Conservation (phyloP, 208 protist genomes). For the Wallacemonas collosoma region DNA sequence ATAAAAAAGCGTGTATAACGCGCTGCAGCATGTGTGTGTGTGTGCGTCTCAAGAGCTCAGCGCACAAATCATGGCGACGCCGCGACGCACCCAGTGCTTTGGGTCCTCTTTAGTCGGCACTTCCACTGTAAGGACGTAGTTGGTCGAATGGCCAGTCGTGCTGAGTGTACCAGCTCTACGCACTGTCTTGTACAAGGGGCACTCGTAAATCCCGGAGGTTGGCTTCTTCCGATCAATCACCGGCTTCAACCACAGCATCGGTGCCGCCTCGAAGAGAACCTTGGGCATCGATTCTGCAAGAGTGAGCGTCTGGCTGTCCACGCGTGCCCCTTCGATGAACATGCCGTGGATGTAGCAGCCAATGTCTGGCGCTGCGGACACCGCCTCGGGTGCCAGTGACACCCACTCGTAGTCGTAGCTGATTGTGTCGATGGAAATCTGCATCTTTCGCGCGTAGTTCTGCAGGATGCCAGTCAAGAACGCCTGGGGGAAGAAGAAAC, state of each 20-base stretch:
- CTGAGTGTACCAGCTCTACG: slow-evolving; percentile 94
- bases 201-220: slow-evolving; percentile 68
- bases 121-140: slow-evolving; percentile 96
- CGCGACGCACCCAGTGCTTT: slow-evolving; percentile 96
- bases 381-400: slow-evolving; percentile 35
- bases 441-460: slow-evolving; percentile 93
- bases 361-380: slow-evolving; percentile 53
- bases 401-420: slow-evolving; percentile 93
- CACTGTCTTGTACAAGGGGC: slow-evolving; percentile 96
- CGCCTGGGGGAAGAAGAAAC: slow-evolving; percentile 98
- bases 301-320: slow-evolving; percentile 56
- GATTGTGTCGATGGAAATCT: slow-evolving; percentile 96
- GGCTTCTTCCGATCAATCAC: slow-evolving; percentile 76
- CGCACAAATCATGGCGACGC: slow-evolving; percentile 89
- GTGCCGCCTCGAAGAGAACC: slow-evolving; percentile 92
- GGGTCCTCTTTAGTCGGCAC: slow-evolving; percentile 89
- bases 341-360: slow-evolving; percentile 96
- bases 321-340: slow-evolving; percentile 94
- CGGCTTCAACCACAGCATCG: slow-evolving; percentile 94
- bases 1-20: neutral
- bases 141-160: slow-evolving; percentile 98
- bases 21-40: neutral
- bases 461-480: slow-evolving; percentile 95
- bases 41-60: slow-evolving; percentile 51
- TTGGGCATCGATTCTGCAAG: slow-evolving; percentile 93